Conservation (phyloP, 306 rosid species). For the Medicago lupulina region DNA sequence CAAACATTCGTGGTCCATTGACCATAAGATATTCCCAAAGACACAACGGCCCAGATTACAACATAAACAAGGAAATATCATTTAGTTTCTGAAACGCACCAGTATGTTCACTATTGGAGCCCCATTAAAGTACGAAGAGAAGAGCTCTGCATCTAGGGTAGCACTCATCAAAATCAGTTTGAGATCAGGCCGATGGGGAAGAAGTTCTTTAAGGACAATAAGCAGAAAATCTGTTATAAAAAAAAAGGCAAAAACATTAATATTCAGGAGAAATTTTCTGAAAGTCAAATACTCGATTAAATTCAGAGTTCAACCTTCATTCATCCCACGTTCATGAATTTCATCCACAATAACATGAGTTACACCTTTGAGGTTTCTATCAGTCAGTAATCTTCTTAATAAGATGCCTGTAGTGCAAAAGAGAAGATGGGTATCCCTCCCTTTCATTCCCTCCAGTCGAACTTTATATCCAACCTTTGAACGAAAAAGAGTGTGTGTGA, state of each 20-base stretch:
- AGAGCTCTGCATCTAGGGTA: conserved; percentile 89
- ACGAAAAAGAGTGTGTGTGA: conserved; percentile 31
- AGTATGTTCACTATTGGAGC: conserved; percentile 70
- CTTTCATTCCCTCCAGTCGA: conserved; percentile 93
- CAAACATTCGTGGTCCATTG: conserved; percentile 5
- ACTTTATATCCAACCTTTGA: conserved; percentile 95
- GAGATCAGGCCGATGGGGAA: conserved; percentile 82
- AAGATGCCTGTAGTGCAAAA: conserved; percentile 98
- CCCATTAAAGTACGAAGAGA: conserved; percentile 77
- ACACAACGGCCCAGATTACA: conserved; percentile 30
- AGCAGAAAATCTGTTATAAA: conserved; percentile 90
- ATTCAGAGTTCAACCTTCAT: conserved; percentile 75
- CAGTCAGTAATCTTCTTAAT: conserved; percentile 88
- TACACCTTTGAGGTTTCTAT: conserved; percentile 83
- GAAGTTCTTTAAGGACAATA: conserved; percentile 92
- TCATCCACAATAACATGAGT: conserved; percentile 97
- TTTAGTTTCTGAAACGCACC: conserved; percentile 53
- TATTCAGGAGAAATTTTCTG: conserved; percentile 42
- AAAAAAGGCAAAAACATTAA: conserved; percentile 47
- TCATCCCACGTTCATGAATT: conserved; percentile 99
- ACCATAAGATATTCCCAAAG: conserved; percentile 13
- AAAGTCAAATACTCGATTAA: conserved; percentile 41
- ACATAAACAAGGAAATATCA: conserved; percentile 28
- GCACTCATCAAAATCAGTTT: conserved; percentile 97
- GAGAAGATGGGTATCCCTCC: conserved; percentile 89